Base-by-base conservation (phyloP, 441 rosid species). In the Populus trichocarpa region DNA sequence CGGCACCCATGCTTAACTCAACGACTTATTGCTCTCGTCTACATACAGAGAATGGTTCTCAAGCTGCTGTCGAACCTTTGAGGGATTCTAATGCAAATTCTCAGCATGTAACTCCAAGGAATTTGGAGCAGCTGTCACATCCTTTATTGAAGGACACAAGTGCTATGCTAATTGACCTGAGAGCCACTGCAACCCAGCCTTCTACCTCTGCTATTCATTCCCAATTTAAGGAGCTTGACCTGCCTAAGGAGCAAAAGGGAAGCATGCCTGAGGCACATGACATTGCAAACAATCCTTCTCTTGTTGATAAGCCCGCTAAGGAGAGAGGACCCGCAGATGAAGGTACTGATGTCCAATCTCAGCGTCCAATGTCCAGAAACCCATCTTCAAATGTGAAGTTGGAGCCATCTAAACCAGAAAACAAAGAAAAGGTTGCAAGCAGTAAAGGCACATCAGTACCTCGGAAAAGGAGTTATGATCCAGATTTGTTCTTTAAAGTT, bases 401-500 rank as follows among this genome's bases (percentile, higher is more conserved):
- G 79, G 97, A 90, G 76, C 78, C 88, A 68, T 83, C 83, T 42
- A 91, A 89, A 84, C 67, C 83, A 18, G 97, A 86, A 79, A 96
- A 90, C 83, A 86, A 81, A 6, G 97, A 89, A 74, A 94, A 93
- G 84, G 85, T 78, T 78, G 81, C 83, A 74, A 87, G 87, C 69
- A 46, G 88, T 81, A 94, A 88, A 85, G 93, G 88, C 30, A 75
- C 87, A 73, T 78, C 94, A 10, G 85, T 61, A 1, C 91, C 95
- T 82, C 97, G 94, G 68, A 96, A 93, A 78, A 79, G 89, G 81
- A 90, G 76, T 84, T 89, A 94, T 77, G 98, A 96, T 76, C 96
- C 96, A 70, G 98, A 96, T 76, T 64, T 88, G 84, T 94, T 96
- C 87, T 91, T 94, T 79, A 94, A 94, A 88, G 99, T 96, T 74